Conservation (phyloP, 2,329 filamentous ascomycete genomes). For the Xylogone sp. region DNA sequence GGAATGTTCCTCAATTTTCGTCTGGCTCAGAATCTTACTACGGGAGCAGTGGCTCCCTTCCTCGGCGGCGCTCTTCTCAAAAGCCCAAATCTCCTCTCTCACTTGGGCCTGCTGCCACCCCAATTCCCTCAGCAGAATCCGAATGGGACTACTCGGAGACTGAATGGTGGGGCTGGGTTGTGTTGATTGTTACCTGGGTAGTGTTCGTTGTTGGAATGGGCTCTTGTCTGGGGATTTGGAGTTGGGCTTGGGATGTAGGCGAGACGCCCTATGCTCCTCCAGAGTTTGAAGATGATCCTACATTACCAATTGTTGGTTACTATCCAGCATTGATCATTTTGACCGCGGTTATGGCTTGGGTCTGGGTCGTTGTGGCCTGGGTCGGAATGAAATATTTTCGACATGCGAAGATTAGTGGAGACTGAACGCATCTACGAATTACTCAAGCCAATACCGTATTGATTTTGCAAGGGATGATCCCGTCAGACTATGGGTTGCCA, state of each 20-base stretch:
- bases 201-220: constrained; percentile 98
- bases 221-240: constrained; percentile 91
- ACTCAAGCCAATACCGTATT: too few relatives aligned
- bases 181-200: constrained; percentile 86
- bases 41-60: constrained; percentile 33
- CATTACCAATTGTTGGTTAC: constrained; percentile 92
- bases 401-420: constrained; percentile 78
- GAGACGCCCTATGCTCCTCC: constrained; percentile 94
- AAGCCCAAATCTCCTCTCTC: constrained; percentile 56
- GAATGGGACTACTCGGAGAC: constrained; percentile 93
- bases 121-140: constrained; percentile 40
- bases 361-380: constrained; percentile 97
- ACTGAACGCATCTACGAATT: constrained; percentile 15
- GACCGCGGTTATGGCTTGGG: constrained; percentile 95
- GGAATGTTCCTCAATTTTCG: constrained; percentile 38
- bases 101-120: constrained; percentile 47
- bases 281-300: constrained; percentile 91
- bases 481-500: too few relatives aligned
- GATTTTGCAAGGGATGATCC: too few relatives aligned
- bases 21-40: constrained; percentile 65
- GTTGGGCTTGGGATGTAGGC: constrained; percentile 98
- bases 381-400: constrained; percentile 99
- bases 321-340: constrained; percentile 93
- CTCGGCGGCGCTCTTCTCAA: constrained; percentile 25
- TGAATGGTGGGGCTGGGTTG: constrained; percentile 97